Evolutionary conservation across 768 basidiomycete genomes (phyloP).

Genomic region (Jaapia argillacea): DNA sequence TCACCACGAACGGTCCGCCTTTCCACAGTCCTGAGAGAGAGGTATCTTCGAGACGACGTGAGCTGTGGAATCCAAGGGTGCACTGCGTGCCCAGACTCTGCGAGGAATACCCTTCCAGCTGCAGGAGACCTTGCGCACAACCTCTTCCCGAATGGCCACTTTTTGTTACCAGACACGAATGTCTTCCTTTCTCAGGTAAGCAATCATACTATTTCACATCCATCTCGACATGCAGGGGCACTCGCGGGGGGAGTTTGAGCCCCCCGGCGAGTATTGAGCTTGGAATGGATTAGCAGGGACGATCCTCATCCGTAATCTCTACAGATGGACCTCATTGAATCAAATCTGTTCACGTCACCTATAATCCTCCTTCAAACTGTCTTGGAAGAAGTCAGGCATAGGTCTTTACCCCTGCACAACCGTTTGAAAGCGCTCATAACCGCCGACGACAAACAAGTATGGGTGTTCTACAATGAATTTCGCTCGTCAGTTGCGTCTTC

Average conservation of each 20-base stretch:
- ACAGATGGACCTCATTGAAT: constrained; percentile 93
- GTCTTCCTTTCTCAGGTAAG: constrained; percentile 82
- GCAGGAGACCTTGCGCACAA: constrained; percentile 50
- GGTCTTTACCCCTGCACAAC: constrained; percentile 87
- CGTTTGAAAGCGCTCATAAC: constrained; percentile 79
- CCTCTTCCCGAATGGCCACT: constrained; percentile 58
- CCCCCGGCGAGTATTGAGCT: no score
- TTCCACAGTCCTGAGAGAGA: constrained; percentile 66
- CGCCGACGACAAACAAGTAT: constrained; percentile 77
- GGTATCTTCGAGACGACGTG: constrained; percentile 90
- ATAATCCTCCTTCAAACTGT: constrained; percentile 93
- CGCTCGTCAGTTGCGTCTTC: constrained; percentile 44
- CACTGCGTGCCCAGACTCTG: constrained; percentile 38
- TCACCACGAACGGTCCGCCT: no score
- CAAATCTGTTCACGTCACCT: constrained; percentile 60
- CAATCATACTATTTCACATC: neutral
- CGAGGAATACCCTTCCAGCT: constrained; percentile 41
- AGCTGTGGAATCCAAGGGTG: constrained; percentile 77
- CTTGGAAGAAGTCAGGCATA: constrained; percentile 91
- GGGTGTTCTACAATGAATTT: constrained; percentile 85
- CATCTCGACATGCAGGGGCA: no score
- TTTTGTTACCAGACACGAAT: constrained; percentile 89
- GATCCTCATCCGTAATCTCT: no score
- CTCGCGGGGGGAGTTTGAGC: neutral
- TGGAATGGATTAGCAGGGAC: no score